Evolutionary conservation across 2,329 filamentous ascomycete genomes (phyloP), one percentile per base, ranked within the genome.

Genomic region (Xylariaceae sp.): DNA sequence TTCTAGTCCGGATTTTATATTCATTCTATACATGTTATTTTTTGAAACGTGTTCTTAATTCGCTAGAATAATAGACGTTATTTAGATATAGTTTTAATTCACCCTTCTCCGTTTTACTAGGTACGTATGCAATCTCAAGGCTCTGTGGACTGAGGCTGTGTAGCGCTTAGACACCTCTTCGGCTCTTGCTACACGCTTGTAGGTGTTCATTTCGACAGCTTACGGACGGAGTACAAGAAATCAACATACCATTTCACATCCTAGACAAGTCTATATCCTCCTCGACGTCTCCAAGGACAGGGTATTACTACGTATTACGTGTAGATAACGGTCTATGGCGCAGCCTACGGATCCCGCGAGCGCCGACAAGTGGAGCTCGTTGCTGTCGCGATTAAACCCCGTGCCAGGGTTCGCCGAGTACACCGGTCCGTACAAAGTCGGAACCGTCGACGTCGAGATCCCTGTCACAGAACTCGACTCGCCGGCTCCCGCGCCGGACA

Each of bases 371-470:
- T 73, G 82, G 67, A 72, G 75, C 44, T 73, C 77, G 9, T 77
- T 81, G 57, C 67, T 84, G n/a, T 79, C 81, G 14, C 77, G 77
- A 44, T 73, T 90, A 64, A 90, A 82, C 66, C 89, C 89, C 0
- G 77, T 91, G 3, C 90, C 90, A 1, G 73, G 80, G 1, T 92
- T 96, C 55, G 88, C 90, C 3, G 77, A 85, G 3, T 93, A 92
- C 69, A 87, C 87, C 1, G 91, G 90, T 0, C 88, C 89, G 0
- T 87, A 91, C 77, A 85, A 86, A 65, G 90, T 95, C 56, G 91
- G 90, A 61, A 90, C 88, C 2, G 79, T 91, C 63, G 91, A 96
- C 67, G 80, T 93, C 62, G 91, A 96, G 75, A 84, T 96, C 16
- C 89, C 91, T 43, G 79, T 89, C 9, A 78, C 81, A 23, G 80